Evolutionary conservation across 2,329 filamentous ascomycete species (phyloP).

Genomic region (Laburnicola sp.): DNA sequence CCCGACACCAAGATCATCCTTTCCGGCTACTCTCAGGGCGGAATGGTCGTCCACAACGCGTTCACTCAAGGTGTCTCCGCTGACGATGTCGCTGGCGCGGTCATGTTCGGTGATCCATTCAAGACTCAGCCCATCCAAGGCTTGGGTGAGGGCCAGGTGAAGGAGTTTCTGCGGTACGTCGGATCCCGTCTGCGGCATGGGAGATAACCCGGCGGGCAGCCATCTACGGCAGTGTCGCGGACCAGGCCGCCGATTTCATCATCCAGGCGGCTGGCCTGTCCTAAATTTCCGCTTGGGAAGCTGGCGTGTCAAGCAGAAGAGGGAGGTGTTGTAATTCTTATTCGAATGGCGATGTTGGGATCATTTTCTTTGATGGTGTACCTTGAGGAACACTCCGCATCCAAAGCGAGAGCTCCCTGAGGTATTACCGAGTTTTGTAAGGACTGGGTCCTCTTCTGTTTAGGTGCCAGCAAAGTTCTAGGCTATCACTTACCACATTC

Average conservation of each 20-base stretch:
- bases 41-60: constrained; percentile 39
- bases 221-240: constrained; percentile 16
- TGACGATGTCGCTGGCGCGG: constrained; percentile 28
- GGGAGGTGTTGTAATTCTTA: background rate
- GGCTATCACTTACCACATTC: too few species aligned
- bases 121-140: constrained; percentile 29
- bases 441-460: too few species aligned
- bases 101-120: constrained; percentile 38
- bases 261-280: background rate
- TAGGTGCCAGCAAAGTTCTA: too few species aligned
- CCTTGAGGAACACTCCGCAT: too few species aligned
- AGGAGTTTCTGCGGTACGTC: constrained; percentile 37
- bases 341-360: constrained; percentile 10
- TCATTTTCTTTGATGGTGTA: constrained; percentile 16
- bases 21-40: constrained; percentile 40
- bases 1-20: constrained; percentile 38
- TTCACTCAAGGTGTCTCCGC: constrained; percentile 29
- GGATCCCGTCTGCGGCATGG: constrained; percentile 31
- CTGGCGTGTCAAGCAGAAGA: too few species aligned
- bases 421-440: too few species aligned
- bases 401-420: too few species aligned
- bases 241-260: background rate
- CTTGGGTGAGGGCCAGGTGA: constrained; percentile 23
- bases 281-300: background rate
- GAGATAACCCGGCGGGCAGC: constrained; percentile 29